Conservation (phyloP, 1,284 basidiomycete genomes). For the Rhizoctonia solani region DNA sequence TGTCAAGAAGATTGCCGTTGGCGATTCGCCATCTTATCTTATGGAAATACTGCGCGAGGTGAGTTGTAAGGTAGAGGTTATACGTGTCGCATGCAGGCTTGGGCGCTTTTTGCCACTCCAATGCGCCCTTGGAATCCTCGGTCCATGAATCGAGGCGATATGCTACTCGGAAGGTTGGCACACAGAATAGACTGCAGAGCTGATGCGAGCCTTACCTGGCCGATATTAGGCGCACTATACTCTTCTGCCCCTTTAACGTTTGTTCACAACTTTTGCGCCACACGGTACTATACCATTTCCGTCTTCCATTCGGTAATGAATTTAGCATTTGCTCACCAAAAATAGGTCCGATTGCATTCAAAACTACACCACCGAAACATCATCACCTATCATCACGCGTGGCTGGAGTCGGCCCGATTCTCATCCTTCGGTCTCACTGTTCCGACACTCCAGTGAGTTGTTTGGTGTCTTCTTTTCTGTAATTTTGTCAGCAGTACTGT, state of each 20-base stretch:
- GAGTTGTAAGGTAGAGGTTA: conserved; percentile 38
- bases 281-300: conserved; percentile 6
- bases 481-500: too few relatives aligned
- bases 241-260: conserved; percentile 22
- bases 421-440: conserved; percentile 83
- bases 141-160: background rate
- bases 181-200: background rate
- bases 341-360: conserved; percentile 78
- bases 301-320: background rate
- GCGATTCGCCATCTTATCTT: conserved; percentile 82
- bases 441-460: conserved; percentile 72
- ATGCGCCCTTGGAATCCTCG: background rate
- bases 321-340: background rate
- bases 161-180: background rate
- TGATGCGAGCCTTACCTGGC: background rate
- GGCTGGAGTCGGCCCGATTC: conserved; percentile 86
- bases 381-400: conserved; percentile 92
- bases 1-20: conserved; percentile 94
- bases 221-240: background rate
- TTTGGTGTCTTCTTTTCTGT: too few relatives aligned
- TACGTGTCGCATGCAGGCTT: background rate
- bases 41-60: conserved; percentile 81
- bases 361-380: conserved; percentile 89
- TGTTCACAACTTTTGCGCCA: conserved; percentile 6
- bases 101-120: background rate